Base-by-base conservation (phyloP, 2,329 filamentous ascomycete genomes). In the Penicillium expansum region DNA sequence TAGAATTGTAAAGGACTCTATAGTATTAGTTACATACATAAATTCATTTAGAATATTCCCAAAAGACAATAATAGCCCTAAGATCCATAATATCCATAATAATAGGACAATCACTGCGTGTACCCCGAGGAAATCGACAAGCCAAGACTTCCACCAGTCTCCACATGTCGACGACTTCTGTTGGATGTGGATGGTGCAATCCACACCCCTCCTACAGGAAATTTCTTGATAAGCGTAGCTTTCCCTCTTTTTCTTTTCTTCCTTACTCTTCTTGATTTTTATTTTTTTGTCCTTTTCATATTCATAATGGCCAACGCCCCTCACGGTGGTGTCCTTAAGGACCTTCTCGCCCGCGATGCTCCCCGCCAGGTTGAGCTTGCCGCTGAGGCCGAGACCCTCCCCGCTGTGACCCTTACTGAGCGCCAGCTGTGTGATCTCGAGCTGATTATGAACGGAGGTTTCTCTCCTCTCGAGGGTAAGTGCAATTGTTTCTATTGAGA, bases 391-490 rank as follows among this genome's bases (percentile, higher is more conserved):
- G 92, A 96, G 82, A 88, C 74, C 32, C 86, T 97, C 44, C 91
- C 92, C 37, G 90, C 93, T 37, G 83, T 99, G 66, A 80, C 89
- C 58, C 86, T 99, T 66, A 89, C 85, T 50, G 94, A 99, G 83
- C 88, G 94, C 71, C 94, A 99, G 79, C 87, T 99, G 48, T 99
- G 94, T 79, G 94, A 99, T 83, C 84, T 99, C 66, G 94, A 99
- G 80, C 80, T 99, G 78, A 92, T 99, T 72, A 87, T 99, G 77
- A 97, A 92, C 77, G 94, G 94, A 74, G 94, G 94, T 65, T 99
- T 99, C 82, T 97, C 92, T 64, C 94, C 94, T 58, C 86, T 99
- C 39, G 93, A 99, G 86, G 94, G 92, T 95, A 70, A 62, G 86
- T 83, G 63, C 39, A 57, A 57, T 52, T 53, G 37, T 37, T 22